These are phyloP conservation scores for Sclerotinia nivalis DNA, from an alignment of 2,329 filamentous ascomycete species.

Conservation along the genomic window DNA sequence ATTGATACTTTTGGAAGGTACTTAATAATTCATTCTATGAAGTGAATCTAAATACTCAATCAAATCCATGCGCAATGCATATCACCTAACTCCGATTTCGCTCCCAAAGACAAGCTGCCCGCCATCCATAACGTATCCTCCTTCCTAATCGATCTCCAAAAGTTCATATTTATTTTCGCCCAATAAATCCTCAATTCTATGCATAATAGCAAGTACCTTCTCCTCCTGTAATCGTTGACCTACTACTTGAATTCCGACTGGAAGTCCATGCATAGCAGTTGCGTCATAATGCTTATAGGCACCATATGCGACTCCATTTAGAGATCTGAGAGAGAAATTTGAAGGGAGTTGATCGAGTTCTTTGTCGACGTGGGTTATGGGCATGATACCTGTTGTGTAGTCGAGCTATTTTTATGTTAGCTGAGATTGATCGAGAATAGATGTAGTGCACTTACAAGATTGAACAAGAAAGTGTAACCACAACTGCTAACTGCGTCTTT, in stretches of 20 bases:
- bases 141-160: constrained; percentile 45
- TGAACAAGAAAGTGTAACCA: constrained; percentile 93
- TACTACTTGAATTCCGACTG: constrained; percentile 65
- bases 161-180: constrained; percentile 56
- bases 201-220: constrained; percentile 43
- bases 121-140: not conserved
- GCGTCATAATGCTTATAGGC: constrained; percentile 88
- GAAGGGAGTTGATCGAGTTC: constrained; percentile 64
- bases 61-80: not conserved
- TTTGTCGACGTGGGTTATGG: constrained; percentile 81
- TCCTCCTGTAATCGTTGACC: constrained; percentile 41
- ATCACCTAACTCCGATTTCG: constrained; percentile 11
- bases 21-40: not conserved
- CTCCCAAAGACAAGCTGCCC: not conserved
- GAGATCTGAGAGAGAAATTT: constrained; percentile 58
- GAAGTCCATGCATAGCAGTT: constrained; percentile 79
- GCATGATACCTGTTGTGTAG: constrained; percentile 79
- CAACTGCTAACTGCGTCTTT: constrained; percentile 80
- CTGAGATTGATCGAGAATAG: constrained; percentile 1
- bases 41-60: not conserved
- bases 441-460: constrained; percentile 59
- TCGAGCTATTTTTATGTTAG: constrained; percentile 60
- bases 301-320: constrained; percentile 78
- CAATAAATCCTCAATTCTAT: constrained; percentile 68
- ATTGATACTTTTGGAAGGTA: not conserved